These are phyloP conservation scores for Neurospora intermedia DNA, from an alignment of 495 filamentous ascomycete genomes.

Conservation along the genomic window DNA sequence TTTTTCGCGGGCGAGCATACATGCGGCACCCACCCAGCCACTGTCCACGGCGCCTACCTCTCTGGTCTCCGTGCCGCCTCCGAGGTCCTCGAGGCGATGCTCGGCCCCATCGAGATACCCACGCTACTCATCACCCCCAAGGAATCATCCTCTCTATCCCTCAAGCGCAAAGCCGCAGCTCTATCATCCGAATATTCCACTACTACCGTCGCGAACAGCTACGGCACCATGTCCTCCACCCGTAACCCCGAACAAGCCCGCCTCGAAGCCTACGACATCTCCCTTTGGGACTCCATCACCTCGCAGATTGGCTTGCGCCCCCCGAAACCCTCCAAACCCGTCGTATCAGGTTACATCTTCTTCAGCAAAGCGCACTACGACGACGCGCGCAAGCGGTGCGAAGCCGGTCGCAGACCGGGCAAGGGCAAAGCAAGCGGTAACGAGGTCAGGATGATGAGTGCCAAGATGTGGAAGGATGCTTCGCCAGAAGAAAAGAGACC, in stretches of 20 bases:
- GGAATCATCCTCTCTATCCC: constrained; percentile 26
- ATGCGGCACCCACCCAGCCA: constrained; percentile 88
- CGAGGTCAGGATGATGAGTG: constrained; percentile 70
- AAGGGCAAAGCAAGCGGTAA: constrained; percentile 62
- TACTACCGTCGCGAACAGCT: neutral
- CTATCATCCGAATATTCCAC: neutral
- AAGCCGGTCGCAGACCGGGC: constrained; percentile 50
- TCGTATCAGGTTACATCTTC: constrained; percentile 62
- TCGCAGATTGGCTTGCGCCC: constrained; percentile 63
- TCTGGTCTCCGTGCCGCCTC: constrained; percentile 82
- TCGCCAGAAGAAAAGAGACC: constrained; percentile 55
- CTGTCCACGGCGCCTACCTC: constrained; percentile 92
- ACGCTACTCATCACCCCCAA: constrained; percentile 61
- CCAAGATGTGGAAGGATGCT: constrained; percentile 81
- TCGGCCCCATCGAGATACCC: constrained; percentile 64
- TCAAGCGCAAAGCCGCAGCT: constrained; percentile 44
- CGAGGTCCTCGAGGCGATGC: constrained; percentile 65
- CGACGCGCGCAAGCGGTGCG: constrained; percentile 59
- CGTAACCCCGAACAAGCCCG: constrained; percentile 42
- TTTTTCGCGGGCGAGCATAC: constrained; percentile 97
- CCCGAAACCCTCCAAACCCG: constrained; percentile 53
- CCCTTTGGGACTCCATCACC: constrained; percentile 59
- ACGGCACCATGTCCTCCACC: constrained; percentile 3
- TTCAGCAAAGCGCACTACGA: constrained; percentile 76
- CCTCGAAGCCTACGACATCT: constrained; percentile 59